Evolutionary conservation across 176 grass and related monocot species (phyloP).

Genomic region (Carex scoparia): DNA sequence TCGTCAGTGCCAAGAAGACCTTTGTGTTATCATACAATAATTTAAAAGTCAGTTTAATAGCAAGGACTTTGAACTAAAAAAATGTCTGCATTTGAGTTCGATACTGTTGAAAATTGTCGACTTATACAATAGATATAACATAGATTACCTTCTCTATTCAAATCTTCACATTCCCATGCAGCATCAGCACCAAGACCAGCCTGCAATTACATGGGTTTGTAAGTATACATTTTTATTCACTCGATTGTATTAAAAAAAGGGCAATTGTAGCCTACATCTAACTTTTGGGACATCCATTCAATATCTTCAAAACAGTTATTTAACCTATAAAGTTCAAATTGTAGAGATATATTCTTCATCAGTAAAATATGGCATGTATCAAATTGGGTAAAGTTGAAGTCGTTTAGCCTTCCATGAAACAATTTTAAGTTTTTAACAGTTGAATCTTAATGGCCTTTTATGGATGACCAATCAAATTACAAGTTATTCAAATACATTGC

Average conservation of each 20-base stretch:
- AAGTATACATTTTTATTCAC: conserved; percentile 6
- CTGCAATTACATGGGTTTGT: conserved; percentile 35
- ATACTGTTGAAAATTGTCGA: conserved; percentile 18
- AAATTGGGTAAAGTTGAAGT: neutral
- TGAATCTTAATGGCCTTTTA: neutral
- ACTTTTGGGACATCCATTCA: neutral
- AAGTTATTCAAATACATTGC: neutral
- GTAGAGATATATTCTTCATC: neutral
- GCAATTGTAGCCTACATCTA: neutral
- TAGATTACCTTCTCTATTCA: conserved; percentile 69
- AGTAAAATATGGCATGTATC: neutral
- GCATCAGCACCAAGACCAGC: conserved; percentile 70
- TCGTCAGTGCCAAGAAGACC: conserved; percentile 59
- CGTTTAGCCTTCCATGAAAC: neutral
- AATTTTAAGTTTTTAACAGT: neutral
- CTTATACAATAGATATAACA: conserved; percentile 9
- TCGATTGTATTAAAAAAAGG: neutral
- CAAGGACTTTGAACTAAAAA: neutral
- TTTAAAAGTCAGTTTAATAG: neutral
- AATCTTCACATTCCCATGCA: conserved; percentile 54
- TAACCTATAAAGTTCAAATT: neutral
- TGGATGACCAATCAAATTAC: neutral
- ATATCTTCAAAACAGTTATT: neutral
- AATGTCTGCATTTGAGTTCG: conserved; percentile 14
- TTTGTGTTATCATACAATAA: conserved; percentile 25